Conservation (phyloP, 257 asterid genomes). For the Salvia rosmarinus region DNA sequence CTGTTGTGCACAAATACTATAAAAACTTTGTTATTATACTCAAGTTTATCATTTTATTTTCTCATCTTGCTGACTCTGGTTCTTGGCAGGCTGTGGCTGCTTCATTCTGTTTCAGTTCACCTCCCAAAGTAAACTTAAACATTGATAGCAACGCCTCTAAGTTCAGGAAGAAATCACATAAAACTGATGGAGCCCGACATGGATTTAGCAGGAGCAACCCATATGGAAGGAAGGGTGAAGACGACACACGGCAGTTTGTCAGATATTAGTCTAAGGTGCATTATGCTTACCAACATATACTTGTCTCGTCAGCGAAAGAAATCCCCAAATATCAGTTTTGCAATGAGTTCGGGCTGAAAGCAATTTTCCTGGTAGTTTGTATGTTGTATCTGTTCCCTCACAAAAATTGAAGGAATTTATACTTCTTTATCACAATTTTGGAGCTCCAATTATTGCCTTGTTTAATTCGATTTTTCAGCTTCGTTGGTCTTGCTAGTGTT, state of each 20-base stretch:
- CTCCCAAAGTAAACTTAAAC: constrained; percentile 76
- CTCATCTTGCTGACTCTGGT: neutral
- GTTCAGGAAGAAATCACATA: constrained; percentile 62
- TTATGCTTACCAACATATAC: neutral
- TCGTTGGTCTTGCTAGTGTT: neutral
- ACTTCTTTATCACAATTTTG: neutral
- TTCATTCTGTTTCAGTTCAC: constrained; percentile 79
- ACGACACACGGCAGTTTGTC: constrained; percentile 49
- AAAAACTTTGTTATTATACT: neutral
- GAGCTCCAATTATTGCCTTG: constrained; percentile 3
- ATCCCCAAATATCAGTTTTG: constrained; percentile 12
- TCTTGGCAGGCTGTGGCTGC: constrained; percentile 86
- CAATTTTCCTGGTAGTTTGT: neutral
- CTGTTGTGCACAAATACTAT: neutral
- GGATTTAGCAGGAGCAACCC: constrained; percentile 72
- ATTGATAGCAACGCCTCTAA: constrained; percentile 84
- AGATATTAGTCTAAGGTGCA: constrained; percentile 49
- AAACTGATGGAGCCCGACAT: constrained; percentile 53
- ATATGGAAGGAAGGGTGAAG: constrained; percentile 67
- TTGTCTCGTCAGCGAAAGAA: neutral
- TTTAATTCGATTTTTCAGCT: neutral
- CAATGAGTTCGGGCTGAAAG: constrained; percentile 24
- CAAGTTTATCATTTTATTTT: neutral
- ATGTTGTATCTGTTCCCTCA: neutral
- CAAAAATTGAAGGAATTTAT: neutral